Evolutionary conservation across 768 basidiomycete genomes (phyloP).

Genomic region (Stropharia rugosoannulata): DNA sequence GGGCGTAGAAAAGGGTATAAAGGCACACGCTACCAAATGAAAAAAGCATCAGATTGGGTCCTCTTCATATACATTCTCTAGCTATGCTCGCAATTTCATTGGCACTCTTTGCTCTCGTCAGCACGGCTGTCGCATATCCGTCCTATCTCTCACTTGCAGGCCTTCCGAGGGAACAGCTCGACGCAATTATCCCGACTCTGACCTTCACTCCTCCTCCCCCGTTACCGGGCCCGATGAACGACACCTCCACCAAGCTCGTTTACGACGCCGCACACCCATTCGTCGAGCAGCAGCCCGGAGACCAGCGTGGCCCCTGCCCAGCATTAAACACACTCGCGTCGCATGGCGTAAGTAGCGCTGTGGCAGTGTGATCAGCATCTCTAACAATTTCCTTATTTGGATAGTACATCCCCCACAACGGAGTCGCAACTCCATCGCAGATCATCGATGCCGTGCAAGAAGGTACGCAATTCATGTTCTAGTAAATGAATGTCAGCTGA

Average conservation of each 20-base stretch:
- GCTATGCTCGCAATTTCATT: too few relatives aligned
- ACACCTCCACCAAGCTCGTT: neutral
- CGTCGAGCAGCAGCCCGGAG: neutral
- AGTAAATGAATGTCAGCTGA: too few relatives aligned
- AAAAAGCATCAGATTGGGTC: too few relatives aligned
- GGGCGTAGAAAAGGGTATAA: too few relatives aligned
- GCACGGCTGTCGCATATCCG: too few relatives aligned
- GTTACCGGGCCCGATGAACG: neutral
- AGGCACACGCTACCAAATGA: too few relatives aligned
- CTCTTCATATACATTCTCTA: too few relatives aligned
- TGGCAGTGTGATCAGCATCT: neutral
- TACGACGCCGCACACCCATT: neutral
- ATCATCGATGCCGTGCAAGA: neutral
- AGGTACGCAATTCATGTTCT: neutral
- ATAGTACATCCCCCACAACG: neutral
- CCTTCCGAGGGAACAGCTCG: too few relatives aligned
- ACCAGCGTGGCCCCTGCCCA: neutral
- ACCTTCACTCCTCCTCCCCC: neutral
- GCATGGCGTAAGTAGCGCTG: neutral
- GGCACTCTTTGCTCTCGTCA: too few relatives aligned
- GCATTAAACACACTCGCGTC: neutral
- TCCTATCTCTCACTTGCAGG: too few relatives aligned
- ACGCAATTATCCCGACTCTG: too few relatives aligned
- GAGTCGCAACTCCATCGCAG: neutral
- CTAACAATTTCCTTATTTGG: neutral